A percentile compares a stretch with the other conserved stretches of the same genome.
phyloP scores from a whole-genome alignment of 2,329 filamentous ascomycete genomes.

The Claviceps digitariae region DNA sequence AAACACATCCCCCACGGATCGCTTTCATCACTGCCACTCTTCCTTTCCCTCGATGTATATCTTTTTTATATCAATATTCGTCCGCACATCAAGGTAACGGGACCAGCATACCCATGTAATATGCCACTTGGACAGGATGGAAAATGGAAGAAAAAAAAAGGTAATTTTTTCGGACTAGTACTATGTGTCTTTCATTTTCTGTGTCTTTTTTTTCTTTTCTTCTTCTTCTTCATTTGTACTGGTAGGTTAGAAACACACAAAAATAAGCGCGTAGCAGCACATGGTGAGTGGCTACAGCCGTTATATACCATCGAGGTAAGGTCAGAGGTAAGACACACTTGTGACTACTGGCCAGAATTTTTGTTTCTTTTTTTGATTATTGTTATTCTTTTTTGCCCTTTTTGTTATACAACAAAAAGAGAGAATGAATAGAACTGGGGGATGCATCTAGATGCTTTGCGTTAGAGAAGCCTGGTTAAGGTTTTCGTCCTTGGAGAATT shows the following conservation, averaged over 20 bases:
- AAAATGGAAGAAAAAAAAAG: background rate
- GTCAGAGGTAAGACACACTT: conserved; percentile 40
- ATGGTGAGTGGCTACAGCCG: conserved; percentile 1
- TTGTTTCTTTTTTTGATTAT: background rate
- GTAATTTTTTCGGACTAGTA: conserved; percentile 1
- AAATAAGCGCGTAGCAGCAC: conserved; percentile 4
- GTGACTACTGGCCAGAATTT: conserved; percentile 20
- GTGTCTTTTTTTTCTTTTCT: background rate
- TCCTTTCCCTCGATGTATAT: background rate
- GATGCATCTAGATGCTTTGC: background rate
- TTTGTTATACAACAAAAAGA: background rate
- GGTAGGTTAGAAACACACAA: conserved; percentile 5
- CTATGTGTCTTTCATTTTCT: background rate
- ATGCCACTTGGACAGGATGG: conserved; percentile 11
- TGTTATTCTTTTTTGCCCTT: background rate
- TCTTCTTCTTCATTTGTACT: conserved; percentile 5
- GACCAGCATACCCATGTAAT: background rate
- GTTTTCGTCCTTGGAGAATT: background rate
- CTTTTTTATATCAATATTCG: background rate
- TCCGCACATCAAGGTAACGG: conserved; percentile 2
- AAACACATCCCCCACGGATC: background rate
- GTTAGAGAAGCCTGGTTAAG: background rate
- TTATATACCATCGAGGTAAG: conserved; percentile 29
- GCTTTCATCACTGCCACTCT: background rate
- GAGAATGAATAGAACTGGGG: background rate